Conservation (phyloP, 1,284 basidiomycete species). For the Cryptococcus sp. region DNA sequence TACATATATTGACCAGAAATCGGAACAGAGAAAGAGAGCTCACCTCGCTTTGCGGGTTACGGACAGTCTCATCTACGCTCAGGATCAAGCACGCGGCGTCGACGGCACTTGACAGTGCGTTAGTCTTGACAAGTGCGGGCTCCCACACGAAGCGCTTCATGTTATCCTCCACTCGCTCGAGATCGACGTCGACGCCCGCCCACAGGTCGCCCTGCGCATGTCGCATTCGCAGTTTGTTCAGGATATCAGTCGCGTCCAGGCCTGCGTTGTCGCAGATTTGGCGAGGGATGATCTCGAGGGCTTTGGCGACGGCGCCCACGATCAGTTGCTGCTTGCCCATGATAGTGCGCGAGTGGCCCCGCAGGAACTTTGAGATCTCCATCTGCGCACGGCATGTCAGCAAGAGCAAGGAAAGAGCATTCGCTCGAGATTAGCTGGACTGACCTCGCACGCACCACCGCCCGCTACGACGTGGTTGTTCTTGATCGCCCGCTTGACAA, state of each 20-base stretch:
- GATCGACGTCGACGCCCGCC: constrained; percentile 95
- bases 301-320: constrained; percentile 93
- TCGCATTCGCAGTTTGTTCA: constrained; percentile 97
- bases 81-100: constrained; percentile 96
- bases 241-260: constrained; percentile 92
- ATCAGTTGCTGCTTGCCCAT: constrained; percentile 96
- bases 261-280: constrained; percentile 99
- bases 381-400: constrained; percentile 61
- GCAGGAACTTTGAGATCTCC: constrained; percentile 92
- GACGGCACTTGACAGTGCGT: constrained; percentile 90
- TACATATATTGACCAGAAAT: constrained; percentile 1
- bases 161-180: constrained; percentile 89
- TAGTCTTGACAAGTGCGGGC: constrained; percentile 91
- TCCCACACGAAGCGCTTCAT: constrained; percentile 99
- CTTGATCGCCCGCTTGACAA: constrained; percentile 94
- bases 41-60: constrained; percentile 87
- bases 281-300: constrained; percentile 94
- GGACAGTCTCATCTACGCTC: constrained; percentile 91
- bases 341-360: constrained; percentile 87
- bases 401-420: background rate
- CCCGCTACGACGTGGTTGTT: constrained; percentile 96
- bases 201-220: constrained; percentile 84
- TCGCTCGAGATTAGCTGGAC: constrained; percentile 21
- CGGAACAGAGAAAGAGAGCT: constrained; percentile 52
- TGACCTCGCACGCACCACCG: constrained; percentile 93